Conservation (phyloP, 2,329 filamentous ascomycete species). For the Fusarium keratoplasticum region DNA sequence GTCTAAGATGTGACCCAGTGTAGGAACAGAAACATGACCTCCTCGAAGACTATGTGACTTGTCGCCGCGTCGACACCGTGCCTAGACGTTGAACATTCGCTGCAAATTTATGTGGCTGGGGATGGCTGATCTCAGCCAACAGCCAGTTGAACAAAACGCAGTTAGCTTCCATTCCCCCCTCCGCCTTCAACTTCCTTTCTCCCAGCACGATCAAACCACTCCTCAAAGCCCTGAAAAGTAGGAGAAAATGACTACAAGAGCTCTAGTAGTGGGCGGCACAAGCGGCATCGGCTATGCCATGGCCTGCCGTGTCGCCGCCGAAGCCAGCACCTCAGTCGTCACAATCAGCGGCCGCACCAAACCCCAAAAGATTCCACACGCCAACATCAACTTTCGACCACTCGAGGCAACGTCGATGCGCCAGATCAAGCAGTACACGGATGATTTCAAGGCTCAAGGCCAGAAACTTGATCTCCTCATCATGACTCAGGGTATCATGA, state of each 20-base stretch:
- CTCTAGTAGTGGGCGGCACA: conserved; percentile 52
- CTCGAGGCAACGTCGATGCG: conserved; percentile 51
- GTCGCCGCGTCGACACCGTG: neutral
- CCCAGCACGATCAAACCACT: too few species aligned
- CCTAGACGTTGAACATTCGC: neutral
- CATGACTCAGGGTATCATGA: conserved; percentile 53
- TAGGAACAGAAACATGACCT: too few species aligned
- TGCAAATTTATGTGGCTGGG: neutral
- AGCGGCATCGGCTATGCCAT: conserved; percentile 52
- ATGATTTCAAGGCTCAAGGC: conserved; percentile 40
- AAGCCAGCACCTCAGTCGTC: conserved; percentile 40
- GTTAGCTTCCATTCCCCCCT: neutral
- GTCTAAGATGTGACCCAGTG: too few species aligned
- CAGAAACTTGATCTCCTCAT: conserved; percentile 53
- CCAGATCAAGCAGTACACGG: conserved; percentile 49
- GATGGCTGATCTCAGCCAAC: neutral
- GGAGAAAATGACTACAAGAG: conserved; percentile 36
- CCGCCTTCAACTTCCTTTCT: too few species aligned
- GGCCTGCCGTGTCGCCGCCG: conserved; percentile 49
- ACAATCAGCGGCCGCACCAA: conserved; percentile 50
- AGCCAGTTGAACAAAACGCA: neutral
- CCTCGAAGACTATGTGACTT: neutral
- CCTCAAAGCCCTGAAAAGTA: neutral
- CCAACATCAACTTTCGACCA: conserved; percentile 48
- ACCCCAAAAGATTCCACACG: conserved; percentile 44